Evolutionary conservation across 1,139 yeast genomes (phyloP).

Genomic region (Sugiyamaella novakii): DNA sequence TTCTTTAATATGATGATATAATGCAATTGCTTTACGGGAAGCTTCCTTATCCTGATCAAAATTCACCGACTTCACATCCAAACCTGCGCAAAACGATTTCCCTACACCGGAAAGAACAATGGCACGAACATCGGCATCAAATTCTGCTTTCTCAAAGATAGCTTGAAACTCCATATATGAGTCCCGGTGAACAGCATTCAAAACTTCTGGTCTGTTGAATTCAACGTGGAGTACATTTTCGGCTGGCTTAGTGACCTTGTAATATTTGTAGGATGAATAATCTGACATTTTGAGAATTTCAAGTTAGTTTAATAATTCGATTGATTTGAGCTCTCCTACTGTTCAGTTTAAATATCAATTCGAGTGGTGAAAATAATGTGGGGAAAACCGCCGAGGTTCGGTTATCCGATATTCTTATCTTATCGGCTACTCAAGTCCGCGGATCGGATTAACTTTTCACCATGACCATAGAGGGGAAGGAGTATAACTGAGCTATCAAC

Average conservation of each 20-base stretch:
- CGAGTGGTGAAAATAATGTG: not conserved
- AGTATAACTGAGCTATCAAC: too few relatives aligned
- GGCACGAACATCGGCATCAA: conserved; percentile 51
- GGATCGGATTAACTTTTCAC: too few relatives aligned
- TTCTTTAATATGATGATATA: conserved; percentile 44
- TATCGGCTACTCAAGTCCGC: too few relatives aligned
- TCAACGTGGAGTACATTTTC: conserved; percentile 61
- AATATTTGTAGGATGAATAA: conserved; percentile 29
- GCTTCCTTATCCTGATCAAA: conserved; percentile 34
- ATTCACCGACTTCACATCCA: conserved; percentile 49
- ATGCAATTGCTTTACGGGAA: conserved; percentile 42
- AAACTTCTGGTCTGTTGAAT: conserved; percentile 61
- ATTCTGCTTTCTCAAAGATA: conserved; percentile 53
- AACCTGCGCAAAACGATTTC: conserved; percentile 64
- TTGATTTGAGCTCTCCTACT: too few relatives aligned
- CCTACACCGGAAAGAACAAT: conserved; percentile 63
- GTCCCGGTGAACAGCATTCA: conserved; percentile 60
- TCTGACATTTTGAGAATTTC: conserved; percentile 19
- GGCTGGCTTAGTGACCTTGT: conserved; percentile 30
- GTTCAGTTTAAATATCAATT: not conserved
- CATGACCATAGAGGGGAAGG: too few relatives aligned
- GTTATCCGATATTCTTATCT: not conserved
- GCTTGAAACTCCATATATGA: conserved; percentile 60
- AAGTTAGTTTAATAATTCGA: not conserved
- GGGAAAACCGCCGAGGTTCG: not conserved